These are phyloP conservation scores for Parmelia sp. DNA, from an alignment of 495 filamentous ascomycete genomes.

Conservation along the genomic window DNA sequence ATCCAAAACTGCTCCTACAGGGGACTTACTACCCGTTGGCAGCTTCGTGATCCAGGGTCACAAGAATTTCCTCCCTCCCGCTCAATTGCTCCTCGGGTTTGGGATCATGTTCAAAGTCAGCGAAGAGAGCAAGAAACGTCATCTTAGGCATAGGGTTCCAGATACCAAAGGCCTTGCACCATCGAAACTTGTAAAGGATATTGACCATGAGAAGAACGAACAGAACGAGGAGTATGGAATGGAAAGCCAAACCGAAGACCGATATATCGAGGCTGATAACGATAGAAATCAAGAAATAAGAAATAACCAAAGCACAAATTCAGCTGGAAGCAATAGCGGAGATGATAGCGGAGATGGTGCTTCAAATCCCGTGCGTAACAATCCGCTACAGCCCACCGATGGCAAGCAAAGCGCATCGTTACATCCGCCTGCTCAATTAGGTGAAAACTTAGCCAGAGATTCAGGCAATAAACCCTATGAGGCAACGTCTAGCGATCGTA, in stretches of 20 bases:
- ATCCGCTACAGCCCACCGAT: conserved; percentile 14
- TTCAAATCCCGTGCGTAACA: conserved; percentile 12
- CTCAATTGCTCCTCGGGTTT: conserved; percentile 81
- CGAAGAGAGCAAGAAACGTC: conserved; percentile 75
- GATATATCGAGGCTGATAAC: conserved; percentile 22
- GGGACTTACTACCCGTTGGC: conserved; percentile 73
- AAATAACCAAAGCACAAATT: conserved; percentile 30
- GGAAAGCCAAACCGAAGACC: conserved; percentile 29
- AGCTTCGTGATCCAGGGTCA: conserved; percentile 73
- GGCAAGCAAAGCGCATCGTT: background rate
- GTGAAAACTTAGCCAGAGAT: background rate
- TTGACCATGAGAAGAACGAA: conserved; percentile 29
- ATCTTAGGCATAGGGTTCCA: conserved; percentile 66
- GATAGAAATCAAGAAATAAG: conserved; percentile 27
- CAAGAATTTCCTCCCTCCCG: conserved; percentile 85
- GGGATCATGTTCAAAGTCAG: conserved; percentile 82
- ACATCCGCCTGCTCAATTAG: background rate
- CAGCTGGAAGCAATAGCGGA: conserved; percentile 29
- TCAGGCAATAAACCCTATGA: conserved; percentile 4
- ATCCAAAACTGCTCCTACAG: conserved; percentile 67
- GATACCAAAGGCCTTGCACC: conserved; percentile 31
- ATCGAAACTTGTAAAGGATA: conserved; percentile 29
- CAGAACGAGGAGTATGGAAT: conserved; percentile 29
- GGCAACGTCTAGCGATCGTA: conserved; percentile 17
- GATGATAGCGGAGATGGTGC: conserved; percentile 13